A percentile compares a stretch with the other conserved stretches of the same genome.
These are phyloP conservation scores for Hyaloscypha variabilis DNA, from an alignment of 495 filamentous ascomycete genomes.

Conservation along the genomic window DNA sequence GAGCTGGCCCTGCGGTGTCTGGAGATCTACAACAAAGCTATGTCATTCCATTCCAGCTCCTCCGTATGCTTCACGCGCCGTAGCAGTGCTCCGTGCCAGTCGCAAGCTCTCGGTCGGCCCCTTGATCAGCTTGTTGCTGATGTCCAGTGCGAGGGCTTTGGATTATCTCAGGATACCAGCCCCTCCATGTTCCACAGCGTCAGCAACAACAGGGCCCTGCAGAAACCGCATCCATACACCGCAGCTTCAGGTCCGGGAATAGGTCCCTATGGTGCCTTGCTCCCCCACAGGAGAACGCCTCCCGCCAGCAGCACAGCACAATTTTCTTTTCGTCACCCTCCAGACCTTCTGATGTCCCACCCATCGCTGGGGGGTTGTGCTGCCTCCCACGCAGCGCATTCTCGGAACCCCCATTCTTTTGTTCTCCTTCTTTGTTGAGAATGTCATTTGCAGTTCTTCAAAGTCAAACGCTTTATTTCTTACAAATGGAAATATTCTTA, in stretches of 20 bases:
- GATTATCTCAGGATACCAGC: conserved; percentile 8
- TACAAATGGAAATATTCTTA: conserved; percentile 27
- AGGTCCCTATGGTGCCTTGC: neutral
- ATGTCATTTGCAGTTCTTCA: neutral
- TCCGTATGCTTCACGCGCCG: neutral
- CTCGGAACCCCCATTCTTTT: conserved; percentile 1
- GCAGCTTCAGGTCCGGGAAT: conserved; percentile 17
- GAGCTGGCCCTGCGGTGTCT: neutral
- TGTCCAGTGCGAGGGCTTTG: conserved; percentile 7
- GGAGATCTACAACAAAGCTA: neutral
- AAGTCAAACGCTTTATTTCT: conserved; percentile 8
- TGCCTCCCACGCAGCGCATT: conserved; percentile 10
- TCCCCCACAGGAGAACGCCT: conserved; percentile 20
- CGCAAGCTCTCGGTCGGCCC: neutral
- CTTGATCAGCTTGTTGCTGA: neutral
- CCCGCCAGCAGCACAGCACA: conserved; percentile 18
- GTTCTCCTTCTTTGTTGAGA: conserved; percentile 10
- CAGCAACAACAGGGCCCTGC: conserved; percentile 13
- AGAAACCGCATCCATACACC: conserved; percentile 18
- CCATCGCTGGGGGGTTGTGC: neutral
- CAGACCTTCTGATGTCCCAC: neutral
- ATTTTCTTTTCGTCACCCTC: conserved; percentile 18
- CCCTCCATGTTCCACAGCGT: conserved; percentile 21
- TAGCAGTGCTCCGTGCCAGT: neutral
- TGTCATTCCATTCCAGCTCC: neutral